Base-by-base conservation (phyloP, 2,329 filamentous ascomycete genomes). In the Ophiostoma sp. region DNA sequence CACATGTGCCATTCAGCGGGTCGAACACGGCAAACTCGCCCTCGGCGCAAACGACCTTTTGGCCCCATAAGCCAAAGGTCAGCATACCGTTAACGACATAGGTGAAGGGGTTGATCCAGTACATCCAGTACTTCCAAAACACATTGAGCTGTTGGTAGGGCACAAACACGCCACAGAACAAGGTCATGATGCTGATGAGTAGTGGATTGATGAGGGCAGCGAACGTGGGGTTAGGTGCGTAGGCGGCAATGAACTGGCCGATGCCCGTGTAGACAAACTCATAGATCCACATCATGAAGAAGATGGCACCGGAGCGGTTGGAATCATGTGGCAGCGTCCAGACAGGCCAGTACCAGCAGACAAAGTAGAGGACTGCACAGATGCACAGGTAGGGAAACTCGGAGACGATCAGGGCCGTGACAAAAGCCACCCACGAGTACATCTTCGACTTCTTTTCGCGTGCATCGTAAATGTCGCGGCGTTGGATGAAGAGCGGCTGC, bases 131-230 rank as follows among this genome's bases (percentile, higher is more conserved):
- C 38, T 80, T 79, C 90, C 90, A 93, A 76, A 92, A 92, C 0
- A 76, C 73, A 8, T 86, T 84, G 36, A 93, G 81, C 40, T 83
- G 81, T 0, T 73, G 73, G 71, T 88, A 91, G 0, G 89, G 89
- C 0, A 92, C 89, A 5, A 92, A 80, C 1, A 93, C 88, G 71
- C 90, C 90, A 73, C 89, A 92, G 79, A 93, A 93, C 69, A 85
- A n/a, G 1, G 84, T 85, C 8, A 91, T 82, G 2, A 92, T 79
- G 74, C 82, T 81, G 68, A 88, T 77, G 11, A 87, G 66, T 0
- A 88, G 74, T 0, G 85, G 85, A 71, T 87, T 87, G 70, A 82
- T 81, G 4, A 88, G 79, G 0, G 84, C 79, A 0, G 86, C 86
- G 62, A 87, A 87, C 11, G 86, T 81, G 45, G 82, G 84, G 70